These are phyloP conservation scores for Colletotrichum filicis DNA, from an alignment of 2,329 filamentous ascomycete species.

Conservation along the genomic window DNA sequence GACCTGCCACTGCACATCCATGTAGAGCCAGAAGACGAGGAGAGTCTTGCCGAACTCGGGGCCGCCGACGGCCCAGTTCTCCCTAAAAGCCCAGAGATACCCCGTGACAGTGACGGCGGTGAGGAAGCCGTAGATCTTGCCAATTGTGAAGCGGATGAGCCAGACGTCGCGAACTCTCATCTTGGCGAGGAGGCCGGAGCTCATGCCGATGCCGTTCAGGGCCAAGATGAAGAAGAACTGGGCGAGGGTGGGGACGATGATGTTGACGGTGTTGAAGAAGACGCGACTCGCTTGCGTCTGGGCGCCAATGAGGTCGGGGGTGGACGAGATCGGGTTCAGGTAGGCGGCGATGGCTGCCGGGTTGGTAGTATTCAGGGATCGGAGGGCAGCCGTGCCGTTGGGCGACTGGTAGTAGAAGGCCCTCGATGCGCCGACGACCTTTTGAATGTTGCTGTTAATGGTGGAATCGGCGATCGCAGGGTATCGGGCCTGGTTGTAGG, in stretches of 20 bases:
- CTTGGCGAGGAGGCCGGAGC: slow-evolving; percentile 6
- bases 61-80: slow-evolving; percentile 51
- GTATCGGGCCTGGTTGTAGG: slow-evolving; percentile 51
- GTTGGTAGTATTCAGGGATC: slow-evolving; percentile 38
- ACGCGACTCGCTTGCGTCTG: slow-evolving; percentile 47
- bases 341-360: slow-evolving; percentile 42
- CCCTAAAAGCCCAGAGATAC: slow-evolving; percentile 56
- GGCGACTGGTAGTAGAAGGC: slow-evolving; percentile 40
- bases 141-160: slow-evolving; percentile 40
- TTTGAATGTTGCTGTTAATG: slow-evolving; percentile 43
- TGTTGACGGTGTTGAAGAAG: slow-evolving; percentile 52
- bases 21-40: slow-evolving; percentile 50
- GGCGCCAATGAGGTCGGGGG: slow-evolving; percentile 42
- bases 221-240: slow-evolving; percentile 42
- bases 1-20: slow-evolving; percentile 54
- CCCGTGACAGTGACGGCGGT: slow-evolving; percentile 51
- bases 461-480: slow-evolving; percentile 42
- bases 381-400: slow-evolving; percentile 34
- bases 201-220: slow-evolving; percentile 24
- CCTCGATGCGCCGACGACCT: slow-evolving; percentile 40
- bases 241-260: slow-evolving; percentile 48
- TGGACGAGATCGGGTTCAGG: slow-evolving; percentile 46
- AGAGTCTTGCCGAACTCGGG: slow-evolving; percentile 41
- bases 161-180: slow-evolving; percentile 41
- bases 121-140: slow-evolving; percentile 46